Percentiles rank a stretch among this genome's conserved stretches.
Evolutionary conservation across 2,329 filamentous ascomycete species (phyloP).

Genomic region (Arthrobotrys conoides): DNA sequence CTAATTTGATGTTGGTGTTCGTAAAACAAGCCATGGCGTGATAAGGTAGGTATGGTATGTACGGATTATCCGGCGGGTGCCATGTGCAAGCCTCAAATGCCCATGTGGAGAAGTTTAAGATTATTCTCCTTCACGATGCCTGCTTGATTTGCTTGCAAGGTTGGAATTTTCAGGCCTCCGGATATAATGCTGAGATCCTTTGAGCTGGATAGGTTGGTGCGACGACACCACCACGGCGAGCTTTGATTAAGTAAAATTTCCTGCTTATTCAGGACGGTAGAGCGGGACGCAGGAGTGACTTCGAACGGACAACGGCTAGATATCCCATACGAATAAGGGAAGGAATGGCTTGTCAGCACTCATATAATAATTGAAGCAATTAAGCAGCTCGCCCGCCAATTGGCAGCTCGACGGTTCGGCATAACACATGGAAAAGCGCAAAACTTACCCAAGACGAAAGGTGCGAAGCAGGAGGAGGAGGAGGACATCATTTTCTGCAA

Average conservation of each 20-base stretch:
- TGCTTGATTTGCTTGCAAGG: slow-evolving; percentile 27
- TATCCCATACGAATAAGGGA: slow-evolving; percentile 45
- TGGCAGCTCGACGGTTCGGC: slow-evolving; percentile 38
- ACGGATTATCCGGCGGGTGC: slow-evolving; percentile 46
- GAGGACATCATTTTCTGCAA: slow-evolving; percentile 35
- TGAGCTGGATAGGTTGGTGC: slow-evolving; percentile 31
- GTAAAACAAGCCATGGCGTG: slow-evolving; percentile 54
- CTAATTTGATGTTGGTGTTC: slow-evolving; percentile 52
- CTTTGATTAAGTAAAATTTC: slow-evolving; percentile 48
- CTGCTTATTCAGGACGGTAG: slow-evolving; percentile 49
- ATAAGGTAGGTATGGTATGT: slow-evolving; percentile 46
- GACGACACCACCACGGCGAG: slow-evolving; percentile 47
- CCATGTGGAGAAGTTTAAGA: slow-evolving; percentile 61
- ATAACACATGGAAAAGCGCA: slow-evolving; percentile 42
- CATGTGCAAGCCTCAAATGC: slow-evolving; percentile 59
- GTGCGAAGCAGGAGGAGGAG: slow-evolving; percentile 37
- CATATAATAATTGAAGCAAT: slow-evolving; percentile 43
- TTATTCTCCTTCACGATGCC: slow-evolving; percentile 57
- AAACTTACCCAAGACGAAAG: slow-evolving; percentile 61
- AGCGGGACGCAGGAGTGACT: slow-evolving; percentile 45
- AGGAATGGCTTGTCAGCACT: slow-evolving; percentile 34
- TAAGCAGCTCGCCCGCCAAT: slow-evolving; percentile 49
- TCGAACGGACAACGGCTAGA: slow-evolving; percentile 46
- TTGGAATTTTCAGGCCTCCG: slow-evolving; percentile 26
- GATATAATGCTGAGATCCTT: slow-evolving; percentile 37